Conservation (phyloP, 2,329 filamentous ascomycete species). For the Didymella keratinophila region DNA sequence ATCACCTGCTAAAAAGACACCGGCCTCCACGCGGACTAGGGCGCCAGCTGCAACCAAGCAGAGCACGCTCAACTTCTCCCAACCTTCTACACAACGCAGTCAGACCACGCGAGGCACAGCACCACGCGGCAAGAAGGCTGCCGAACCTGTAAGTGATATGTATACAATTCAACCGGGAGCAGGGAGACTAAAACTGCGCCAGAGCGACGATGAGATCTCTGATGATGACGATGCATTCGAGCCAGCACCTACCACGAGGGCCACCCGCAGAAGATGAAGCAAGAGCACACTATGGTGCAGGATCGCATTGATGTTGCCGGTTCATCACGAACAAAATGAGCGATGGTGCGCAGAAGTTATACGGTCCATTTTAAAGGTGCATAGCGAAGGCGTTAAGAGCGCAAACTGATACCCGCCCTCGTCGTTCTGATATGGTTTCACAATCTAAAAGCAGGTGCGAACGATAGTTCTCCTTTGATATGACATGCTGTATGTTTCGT, state of each 20-base stretch:
- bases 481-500: background rate
- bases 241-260: conserved; percentile 38
- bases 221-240: conserved; percentile 54
- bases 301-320: background rate
- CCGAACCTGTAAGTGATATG: conserved; percentile 51
- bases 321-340: background rate
- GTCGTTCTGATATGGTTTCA: background rate
- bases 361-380: background rate
- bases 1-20: conserved; percentile 22
- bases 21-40: conserved; percentile 29
- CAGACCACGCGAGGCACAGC: conserved; percentile 37
- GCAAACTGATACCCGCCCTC: background rate
- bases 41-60: conserved; percentile 42
- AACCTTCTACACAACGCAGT: conserved; percentile 47
- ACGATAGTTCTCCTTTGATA: background rate
- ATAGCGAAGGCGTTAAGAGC: conserved; percentile 8
- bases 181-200: conserved; percentile 14
- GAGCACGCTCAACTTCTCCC: conserved; percentile 54
- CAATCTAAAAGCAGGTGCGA: background rate
- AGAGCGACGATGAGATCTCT: conserved; percentile 54
- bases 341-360: background rate
- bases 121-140: conserved; percentile 41
- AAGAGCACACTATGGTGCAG: background rate
- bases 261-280: conserved; percentile 37
- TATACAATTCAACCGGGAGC: background rate